Evolutionary conservation across 495 filamentous ascomycete genomes (phyloP).

Genomic region (Pyrenopolyporus hunteri): DNA sequence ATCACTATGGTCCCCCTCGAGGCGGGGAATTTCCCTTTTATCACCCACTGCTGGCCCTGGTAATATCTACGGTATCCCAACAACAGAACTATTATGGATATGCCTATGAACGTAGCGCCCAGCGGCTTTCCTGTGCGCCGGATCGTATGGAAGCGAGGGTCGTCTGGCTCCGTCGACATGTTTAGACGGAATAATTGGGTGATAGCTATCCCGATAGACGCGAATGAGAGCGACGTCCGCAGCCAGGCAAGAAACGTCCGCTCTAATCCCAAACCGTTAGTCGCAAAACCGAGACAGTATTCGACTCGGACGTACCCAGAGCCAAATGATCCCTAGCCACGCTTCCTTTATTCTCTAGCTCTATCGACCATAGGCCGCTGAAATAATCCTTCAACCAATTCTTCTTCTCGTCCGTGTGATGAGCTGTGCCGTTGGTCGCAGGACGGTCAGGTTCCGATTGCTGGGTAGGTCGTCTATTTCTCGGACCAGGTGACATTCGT

Average conservation of each 20-base stretch:
- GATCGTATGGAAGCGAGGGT: slow-evolving; percentile 53
- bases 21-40: slow-evolving; percentile 91
- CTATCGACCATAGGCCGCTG: slow-evolving; percentile 78
- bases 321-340: slow-evolving; percentile 95
- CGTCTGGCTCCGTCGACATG: slow-evolving; percentile 59
- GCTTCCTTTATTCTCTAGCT: slow-evolving; percentile 95
- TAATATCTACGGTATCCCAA: slow-evolving; percentile 74
- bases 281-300: slow-evolving; percentile 10
- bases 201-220: slow-evolving; percentile 93
- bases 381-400: slow-evolving; percentile 51
- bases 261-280: slow-evolving; percentile 60
- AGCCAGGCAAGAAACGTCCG: slow-evolving; percentile 98
- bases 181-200: slow-evolving; percentile 97
- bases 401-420: slow-evolving; percentile 28
- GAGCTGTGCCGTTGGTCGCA: slow-evolving; percentile 13
- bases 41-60: slow-evolving; percentile 80
- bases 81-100: slow-evolving; percentile 84
- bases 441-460: slow-evolving; percentile 12
- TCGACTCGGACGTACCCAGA: slow-evolving; percentile 66
- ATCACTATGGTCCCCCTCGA: slow-evolving; percentile 85
- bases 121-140: slow-evolving; percentile 88
- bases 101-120: slow-evolving; percentile 87
- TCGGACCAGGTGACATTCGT: slow-evolving; percentile 35
- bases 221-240: slow-evolving; percentile 92
- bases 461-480: slow-evolving; percentile 23